Evolutionary conservation across 257 asterid species (phyloP).

Genomic region (Marsdenia floribunda): DNA sequence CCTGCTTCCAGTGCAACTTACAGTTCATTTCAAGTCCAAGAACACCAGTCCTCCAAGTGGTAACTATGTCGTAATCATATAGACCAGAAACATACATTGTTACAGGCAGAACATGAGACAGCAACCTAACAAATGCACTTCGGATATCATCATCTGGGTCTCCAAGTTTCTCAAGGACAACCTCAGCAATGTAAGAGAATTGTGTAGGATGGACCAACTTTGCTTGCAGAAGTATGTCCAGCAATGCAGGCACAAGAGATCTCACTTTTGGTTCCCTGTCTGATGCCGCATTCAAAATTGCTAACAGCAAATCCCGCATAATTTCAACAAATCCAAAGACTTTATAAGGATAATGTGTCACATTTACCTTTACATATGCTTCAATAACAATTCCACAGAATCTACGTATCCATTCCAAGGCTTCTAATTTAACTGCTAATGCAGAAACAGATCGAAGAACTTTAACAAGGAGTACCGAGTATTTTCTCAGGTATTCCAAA

Average conservation of each 20-base stretch:
- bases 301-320: slow-evolving; percentile 59
- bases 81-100: slow-evolving; percentile 67
- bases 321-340: slow-evolving; percentile 55
- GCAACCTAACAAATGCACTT: slow-evolving; percentile 60
- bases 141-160: slow-evolving; percentile 79
- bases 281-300: slow-evolving; percentile 67
- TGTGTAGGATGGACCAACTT: slow-evolving; percentile 75
- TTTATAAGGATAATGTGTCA: slow-evolving; percentile 61
- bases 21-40: slow-evolving; percentile 36
- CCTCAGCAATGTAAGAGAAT: slow-evolving; percentile 59
- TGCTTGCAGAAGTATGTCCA: slow-evolving; percentile 75
- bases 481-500: slow-evolving; percentile 57
- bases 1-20: slow-evolving; percentile 76
- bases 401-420: slow-evolving; percentile 65
- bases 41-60: slow-evolving; percentile 40
- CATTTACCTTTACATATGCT: slow-evolving; percentile 35
- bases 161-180: slow-evolving; percentile 74
- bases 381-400: slow-evolving; percentile 58
- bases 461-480: slow-evolving; percentile 46
- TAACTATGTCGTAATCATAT: slow-evolving; percentile 44
- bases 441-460: slow-evolving; percentile 72
- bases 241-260: slow-evolving; percentile 56
- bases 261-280: slow-evolving; percentile 89
- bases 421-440: slow-evolving; percentile 70
- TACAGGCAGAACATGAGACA: slow-evolving; percentile 62